Evolutionary conservation across 805 yeast genomes (phyloP), one percentile per base, ranked within the genome.

Genomic region (Nematodospora valgi): DNA sequence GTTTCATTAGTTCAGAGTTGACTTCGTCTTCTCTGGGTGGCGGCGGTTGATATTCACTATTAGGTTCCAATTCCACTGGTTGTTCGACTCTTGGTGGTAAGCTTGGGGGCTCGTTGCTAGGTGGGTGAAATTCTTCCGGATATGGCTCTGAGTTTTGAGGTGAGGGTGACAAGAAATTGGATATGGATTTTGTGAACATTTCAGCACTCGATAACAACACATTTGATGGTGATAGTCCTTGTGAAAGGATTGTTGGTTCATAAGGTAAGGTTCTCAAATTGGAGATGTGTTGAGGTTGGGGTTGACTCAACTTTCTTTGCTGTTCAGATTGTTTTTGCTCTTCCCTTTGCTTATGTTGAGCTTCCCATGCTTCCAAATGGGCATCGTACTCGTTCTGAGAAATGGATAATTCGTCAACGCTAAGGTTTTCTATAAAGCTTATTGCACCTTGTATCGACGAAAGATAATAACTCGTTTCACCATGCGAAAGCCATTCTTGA

Each of bases 391-490:
- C 87, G 26, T 73, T 76, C 36, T 77, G 74, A n/a, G 35, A 23
- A 10, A 32, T 32, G 23, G 23, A 8, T 10, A 21, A 21, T n/a
- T 78, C 72, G 2, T 74, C 70, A 23, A 62, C 57, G 22, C 69
- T 74, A 28, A 93, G 55, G 9, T 78, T 74, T 37, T 78, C 76
- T 7, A 93, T 74, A 52, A 87, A 93, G 40, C 81, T 77, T 9
- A 88, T 76, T 1, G 97, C 97, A 2, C 94, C 94, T 49, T 84
- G 86, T 18, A 91, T 59, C n/a, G 96, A 85, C 19, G 95, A 85
- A 36, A 93, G 64, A 52, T 93, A 93, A 58, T 93, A 93, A 27
- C 93, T 84, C 0, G 91, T 81, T 55, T 93, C 99, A 6, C 98
- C 97, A 40, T 62, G 68, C 27, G 72, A 70, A 30, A 85, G 64